Evolutionary conservation across 495 filamentous ascomycete species (phyloP).

Genomic region (Annulohypoxylon stygium): DNA sequence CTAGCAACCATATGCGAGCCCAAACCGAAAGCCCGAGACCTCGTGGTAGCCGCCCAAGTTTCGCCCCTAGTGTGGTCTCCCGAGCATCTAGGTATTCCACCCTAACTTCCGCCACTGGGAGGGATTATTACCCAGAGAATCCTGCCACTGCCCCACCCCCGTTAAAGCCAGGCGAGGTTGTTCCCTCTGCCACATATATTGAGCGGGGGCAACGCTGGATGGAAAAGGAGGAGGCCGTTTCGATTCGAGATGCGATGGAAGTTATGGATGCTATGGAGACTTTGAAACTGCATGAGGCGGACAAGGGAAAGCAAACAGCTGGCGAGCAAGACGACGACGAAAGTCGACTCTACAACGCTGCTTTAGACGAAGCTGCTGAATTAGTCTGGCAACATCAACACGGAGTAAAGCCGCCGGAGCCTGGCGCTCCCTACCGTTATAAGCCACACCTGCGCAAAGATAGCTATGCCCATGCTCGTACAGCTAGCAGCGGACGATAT

Average conservation of each 20-base stretch:
- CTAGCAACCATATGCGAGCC: slow-evolving; percentile 54
- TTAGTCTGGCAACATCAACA: slow-evolving; percentile 88
- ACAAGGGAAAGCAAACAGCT: slow-evolving; percentile 34
- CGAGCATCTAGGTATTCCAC: slow-evolving; percentile 58
- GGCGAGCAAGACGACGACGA: slow-evolving; percentile 68
- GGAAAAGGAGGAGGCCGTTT: slow-evolving; percentile 86
- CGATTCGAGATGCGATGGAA: slow-evolving; percentile 82
- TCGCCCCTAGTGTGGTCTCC: slow-evolving; percentile 58
- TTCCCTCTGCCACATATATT: slow-evolving; percentile 75
- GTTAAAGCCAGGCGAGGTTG: slow-evolving; percentile 62
- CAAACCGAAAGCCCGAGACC: slow-evolving; percentile 49
- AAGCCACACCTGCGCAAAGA: slow-evolving; percentile 71
- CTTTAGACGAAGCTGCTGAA: slow-evolving; percentile 87
- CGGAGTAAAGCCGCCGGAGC: slow-evolving; percentile 65
- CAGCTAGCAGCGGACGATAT: slow-evolving; percentile 68
- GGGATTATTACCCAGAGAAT: slow-evolving; percentile 60
- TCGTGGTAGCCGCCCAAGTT: slow-evolving; percentile 51
- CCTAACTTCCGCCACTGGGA: slow-evolving; percentile 52
- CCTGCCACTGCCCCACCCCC: slow-evolving; percentile 54
- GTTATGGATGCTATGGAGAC: slow-evolving; percentile 72
- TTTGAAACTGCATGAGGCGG: slow-evolving; percentile 31
- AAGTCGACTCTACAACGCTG: slow-evolving; percentile 75
- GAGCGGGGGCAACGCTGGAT: slow-evolving; percentile 85
- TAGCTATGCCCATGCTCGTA: slow-evolving; percentile 72
- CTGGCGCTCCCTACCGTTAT: slow-evolving; percentile 74